A percentile compares a stretch with the other conserved stretches of the same genome.
Conservation (phyloP, 2,329 filamentous ascomycete genomes). For the Pyrenophora tritici-repentis region DNA sequence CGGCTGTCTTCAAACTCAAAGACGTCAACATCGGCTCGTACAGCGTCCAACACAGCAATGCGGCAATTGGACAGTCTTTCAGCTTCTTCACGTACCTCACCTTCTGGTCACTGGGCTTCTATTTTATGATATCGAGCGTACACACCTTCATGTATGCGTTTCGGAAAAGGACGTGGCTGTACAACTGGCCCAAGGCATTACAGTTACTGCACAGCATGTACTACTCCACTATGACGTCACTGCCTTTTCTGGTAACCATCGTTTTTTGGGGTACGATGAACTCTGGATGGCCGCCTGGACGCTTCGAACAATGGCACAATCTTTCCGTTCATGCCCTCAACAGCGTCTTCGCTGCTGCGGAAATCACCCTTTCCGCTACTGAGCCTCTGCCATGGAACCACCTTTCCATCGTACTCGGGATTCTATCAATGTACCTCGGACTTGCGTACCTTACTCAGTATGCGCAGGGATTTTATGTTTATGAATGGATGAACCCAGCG, state of each 20-base stretch:
- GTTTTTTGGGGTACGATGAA: slow-evolving; percentile 49
- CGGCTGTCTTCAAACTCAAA: slow-evolving; percentile 26
- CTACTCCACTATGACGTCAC: slow-evolving; percentile 46
- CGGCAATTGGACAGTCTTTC: slow-evolving; percentile 65
- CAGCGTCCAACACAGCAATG: slow-evolving; percentile 64
- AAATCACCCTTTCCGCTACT: slow-evolving; percentile 71
- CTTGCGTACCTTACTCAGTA: slow-evolving; percentile 73
- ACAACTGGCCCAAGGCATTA: slow-evolving; percentile 41
- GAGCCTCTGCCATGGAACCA: slow-evolving; percentile 65
- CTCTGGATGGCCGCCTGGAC: slow-evolving; percentile 49
- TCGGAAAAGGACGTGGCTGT: slow-evolving; percentile 36
- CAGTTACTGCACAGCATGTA: slow-evolving; percentile 43
- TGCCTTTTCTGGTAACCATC: slow-evolving; percentile 48
- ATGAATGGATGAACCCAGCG: slow-evolving; percentile 56
- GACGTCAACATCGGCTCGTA: slow-evolving; percentile 49
- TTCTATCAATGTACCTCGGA: slow-evolving; percentile 71
- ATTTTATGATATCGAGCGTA: slow-evolving; percentile 67
- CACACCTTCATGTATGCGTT: slow-evolving; percentile 69
- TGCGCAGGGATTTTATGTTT: slow-evolving; percentile 73
- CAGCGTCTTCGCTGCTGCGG: slow-evolving; percentile 70
- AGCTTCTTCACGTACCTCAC: slow-evolving; percentile 81
- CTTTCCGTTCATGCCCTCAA: slow-evolving; percentile 78
- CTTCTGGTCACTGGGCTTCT: slow-evolving; percentile 81
- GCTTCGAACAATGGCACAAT: slow-evolving; percentile 57
- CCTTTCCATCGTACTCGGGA: slow-evolving; percentile 65